A percentile compares a stretch with the other conserved stretches of the same genome.
phyloP scores from a whole-genome alignment of 495 filamentous ascomycete genomes.

The Daldinia vernicosa region DNA sequence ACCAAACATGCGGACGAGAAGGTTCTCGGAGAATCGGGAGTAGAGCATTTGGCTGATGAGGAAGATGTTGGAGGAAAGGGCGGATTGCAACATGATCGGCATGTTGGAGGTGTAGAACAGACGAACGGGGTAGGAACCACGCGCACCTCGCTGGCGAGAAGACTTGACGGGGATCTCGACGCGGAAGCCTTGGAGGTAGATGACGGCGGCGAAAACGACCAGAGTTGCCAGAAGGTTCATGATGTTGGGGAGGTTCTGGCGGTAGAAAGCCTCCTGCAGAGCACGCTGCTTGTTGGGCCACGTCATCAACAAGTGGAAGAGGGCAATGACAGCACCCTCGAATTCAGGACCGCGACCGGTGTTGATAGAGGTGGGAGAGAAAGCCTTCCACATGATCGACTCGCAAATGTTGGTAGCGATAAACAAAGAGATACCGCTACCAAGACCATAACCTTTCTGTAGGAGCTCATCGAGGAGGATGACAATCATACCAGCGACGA shows the following conservation, averaged over 20 bases:
- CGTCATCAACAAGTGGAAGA: constrained; percentile 97
- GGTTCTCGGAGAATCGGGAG: constrained; percentile 97
- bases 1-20: constrained; percentile 94
- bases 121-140: constrained; percentile 81
- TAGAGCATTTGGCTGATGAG: constrained; percentile 98
- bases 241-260: constrained; percentile 99
- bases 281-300: constrained; percentile 99
- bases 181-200: constrained; percentile 99
- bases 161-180: constrained; percentile 99
- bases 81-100: constrained; percentile 99
- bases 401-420: constrained; percentile 99
- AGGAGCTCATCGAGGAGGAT: constrained; percentile 99
- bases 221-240: constrained; percentile 98
- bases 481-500: constrained; percentile 96
- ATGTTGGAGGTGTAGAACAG: constrained; percentile 92
- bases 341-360: constrained; percentile 99
- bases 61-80: constrained; percentile 98
- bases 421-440: constrained; percentile 98
- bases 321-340: constrained; percentile 97
- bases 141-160: constrained; percentile 97
- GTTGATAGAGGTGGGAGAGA: constrained; percentile 99
- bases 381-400: constrained; percentile 99
- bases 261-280: constrained; percentile 97
- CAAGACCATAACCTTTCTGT: constrained; percentile 99
- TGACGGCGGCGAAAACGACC: constrained; percentile 92